Evolutionary conservation across 2,329 filamentous ascomycete species (phyloP), one percentile per base, ranked within the genome.

Genomic region (Arthrobotrys conoides): DNA sequence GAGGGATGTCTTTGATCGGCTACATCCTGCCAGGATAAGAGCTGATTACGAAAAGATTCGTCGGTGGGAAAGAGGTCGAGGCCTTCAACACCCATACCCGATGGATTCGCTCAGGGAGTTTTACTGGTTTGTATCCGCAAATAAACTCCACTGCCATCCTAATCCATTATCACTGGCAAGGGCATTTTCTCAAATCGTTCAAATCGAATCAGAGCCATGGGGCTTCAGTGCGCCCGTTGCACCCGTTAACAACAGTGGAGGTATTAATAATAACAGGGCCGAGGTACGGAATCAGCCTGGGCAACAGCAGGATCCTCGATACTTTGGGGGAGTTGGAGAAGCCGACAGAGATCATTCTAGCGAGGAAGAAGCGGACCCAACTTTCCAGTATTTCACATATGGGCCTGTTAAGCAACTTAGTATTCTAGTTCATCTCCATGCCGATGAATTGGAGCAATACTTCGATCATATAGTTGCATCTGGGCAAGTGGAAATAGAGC

Each of bases 91-190:
- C 4, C 71, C 71, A 16, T 64, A 24, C n/a, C 71, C 71, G 0
- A 57, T 76, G 44, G 63, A 22, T 22, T 66, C 71, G 16, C 44
- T 57, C 0, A 66, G 65, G 16, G 33, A 16, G 3, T n/a, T 76
- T 5, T 69, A 22, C 18, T 22, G 44, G 10, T 76, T 70, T 27
- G 18, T 65, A 10, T 38, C 20, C 0, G 18, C 49, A 16, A 57
- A 76, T 18, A 70, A n/a, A 41, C 20, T 76, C 12, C 71, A 76
- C 57, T 76, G 71, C 30, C 30, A 69, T 6, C 27, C 14, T 0
- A 41, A 22, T 5, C n/a, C n/a, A 24, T 10, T 70, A 2, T 18
- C 30, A 14, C 20, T 76, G 5, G 53, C 46, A 22, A 48, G 41
- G 12, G 41, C 38, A 10, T 22, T 76, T 18, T 55, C 55, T 3